phyloP scores from a whole-genome alignment of 768 basidiomycete genomes.

The Russula griseocarnosa region DNA sequence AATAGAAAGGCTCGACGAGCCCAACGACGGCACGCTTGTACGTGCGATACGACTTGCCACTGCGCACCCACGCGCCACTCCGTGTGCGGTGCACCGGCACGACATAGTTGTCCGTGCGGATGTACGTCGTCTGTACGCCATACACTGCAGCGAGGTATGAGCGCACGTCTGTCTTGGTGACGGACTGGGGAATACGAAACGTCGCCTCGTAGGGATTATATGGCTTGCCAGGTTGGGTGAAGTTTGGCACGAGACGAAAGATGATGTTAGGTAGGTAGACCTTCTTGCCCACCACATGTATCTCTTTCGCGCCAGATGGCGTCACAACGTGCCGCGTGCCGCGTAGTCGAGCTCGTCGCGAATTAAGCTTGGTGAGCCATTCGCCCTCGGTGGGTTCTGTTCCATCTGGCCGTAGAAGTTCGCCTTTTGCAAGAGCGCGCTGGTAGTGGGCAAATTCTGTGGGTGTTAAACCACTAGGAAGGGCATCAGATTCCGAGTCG shows the following conservation, averaged over 20 bases:
- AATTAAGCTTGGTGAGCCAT: conserved; percentile 57
- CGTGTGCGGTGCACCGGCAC: conserved; percentile 45
- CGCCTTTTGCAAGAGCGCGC: conserved; percentile 52
- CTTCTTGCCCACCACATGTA: conserved; percentile 67
- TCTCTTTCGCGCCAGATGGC: conserved; percentile 42
- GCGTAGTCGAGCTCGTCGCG: conserved; percentile 60
- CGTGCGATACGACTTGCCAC: conserved; percentile 43
- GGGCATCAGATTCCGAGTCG: conserved; percentile 44
- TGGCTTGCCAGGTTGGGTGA: conserved; percentile 65
- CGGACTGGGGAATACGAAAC: conserved; percentile 81
- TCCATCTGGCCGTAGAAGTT: conserved; percentile 38
- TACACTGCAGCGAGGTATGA: conserved; percentile 83
- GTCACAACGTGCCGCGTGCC: conserved; percentile 46
- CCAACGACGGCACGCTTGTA: conserved; percentile 94
- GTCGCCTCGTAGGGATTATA: conserved; percentile 97
- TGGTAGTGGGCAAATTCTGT: conserved; percentile 59
- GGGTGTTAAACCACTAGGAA: conserved; percentile 57
- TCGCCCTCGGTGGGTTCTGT: conserved; percentile 45
- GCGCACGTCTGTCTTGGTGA: conserved; percentile 91
- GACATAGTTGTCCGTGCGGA: conserved; percentile 90
- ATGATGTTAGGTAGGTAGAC: conserved; percentile 88
- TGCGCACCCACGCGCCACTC: conserved; percentile 31
- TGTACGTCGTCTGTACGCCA: conserved; percentile 85
- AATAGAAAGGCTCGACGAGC: conserved; percentile 90
- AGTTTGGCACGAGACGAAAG: conserved; percentile 79